Evolutionary conservation across 164 flowering plant species (phyloP), one percentile per base, ranked within the genome.

Genomic region (Stephania yunnanensis): DNA sequence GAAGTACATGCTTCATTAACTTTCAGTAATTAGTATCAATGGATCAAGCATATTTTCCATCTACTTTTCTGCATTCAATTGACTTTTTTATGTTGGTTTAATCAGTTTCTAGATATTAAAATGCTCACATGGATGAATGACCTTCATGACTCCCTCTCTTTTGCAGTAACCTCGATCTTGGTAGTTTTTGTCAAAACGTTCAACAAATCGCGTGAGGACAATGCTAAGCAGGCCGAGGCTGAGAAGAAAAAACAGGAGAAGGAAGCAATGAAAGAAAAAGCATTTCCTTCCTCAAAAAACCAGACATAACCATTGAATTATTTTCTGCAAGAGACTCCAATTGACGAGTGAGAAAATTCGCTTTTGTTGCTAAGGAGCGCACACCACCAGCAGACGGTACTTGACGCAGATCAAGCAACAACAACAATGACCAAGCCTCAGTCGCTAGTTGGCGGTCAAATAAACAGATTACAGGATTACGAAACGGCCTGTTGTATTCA

Each of bases 121-220:
- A 10, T 12, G n/a, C 65, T 58, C 63, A 55, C 20, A 58, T 58
- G 65, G n/a, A 19, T 58, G 17, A 48, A 48, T 36, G 42, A 36
- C 13, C 53, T 48, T 48, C 10, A 12, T 48, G 53, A 48, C 53
- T 48, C 53, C 65, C 69, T 67, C 67, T 58, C 48, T 13, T 76
- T 78, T 85, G 83, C 97, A 96, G 99, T 96, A 78, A 94, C 97
- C 36, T 92, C 94, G 53, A 91, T 86, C n/a, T 78, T 96, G 85
- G 85, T 83, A 19, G 85, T 92, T 72, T 96, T 96, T 75, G 88
- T 87, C 0, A 94, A 91, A 83, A 87, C 78, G 84, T 96, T 96
- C 84, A 91, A 87, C 7, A 96, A 94, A 83, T 85, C 98, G 2
- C 90, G 89, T 4, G 98, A 90, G 13, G 99, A 96, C 82, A 96